These are phyloP conservation scores for Talaromyces sp. DNA, from an alignment of 2,329 filamentous ascomycete species.

Conservation along the genomic window DNA sequence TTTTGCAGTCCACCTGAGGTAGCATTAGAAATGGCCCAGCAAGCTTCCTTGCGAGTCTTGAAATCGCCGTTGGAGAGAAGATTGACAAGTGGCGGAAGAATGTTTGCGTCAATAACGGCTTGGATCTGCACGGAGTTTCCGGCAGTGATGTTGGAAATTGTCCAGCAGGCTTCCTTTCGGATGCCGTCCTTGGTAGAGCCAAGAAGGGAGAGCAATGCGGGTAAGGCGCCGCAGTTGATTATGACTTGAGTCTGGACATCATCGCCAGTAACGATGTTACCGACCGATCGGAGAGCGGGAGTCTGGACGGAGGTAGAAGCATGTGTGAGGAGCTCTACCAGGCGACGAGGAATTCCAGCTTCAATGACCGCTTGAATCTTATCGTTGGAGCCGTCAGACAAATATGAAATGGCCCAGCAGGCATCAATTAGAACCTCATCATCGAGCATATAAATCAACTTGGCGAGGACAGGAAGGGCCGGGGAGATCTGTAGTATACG, in stretches of 20 bases:
- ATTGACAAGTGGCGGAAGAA: constrained; percentile 94
- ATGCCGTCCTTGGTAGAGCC: constrained; percentile 98
- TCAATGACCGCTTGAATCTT: constrained; percentile 99
- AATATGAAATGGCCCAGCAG: constrained; percentile 98
- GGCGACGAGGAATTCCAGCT: constrained; percentile 89
- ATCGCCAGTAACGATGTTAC: constrained; percentile 98
- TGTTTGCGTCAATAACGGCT: constrained; percentile 91
- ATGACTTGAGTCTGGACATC: constrained; percentile 99
- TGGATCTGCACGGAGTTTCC: constrained; percentile 98
- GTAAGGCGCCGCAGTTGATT: constrained; percentile 94
- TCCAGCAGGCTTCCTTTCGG: constrained; percentile 99
- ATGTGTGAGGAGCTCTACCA: constrained; percentile 97
- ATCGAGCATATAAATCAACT: constrained; percentile 96
- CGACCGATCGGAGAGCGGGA: constrained; percentile 91
- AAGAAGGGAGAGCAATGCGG: constrained; percentile 86
- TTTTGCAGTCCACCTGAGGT: constrained; percentile 97
- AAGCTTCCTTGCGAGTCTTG: constrained; percentile 98
- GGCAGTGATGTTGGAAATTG: constrained; percentile 97
- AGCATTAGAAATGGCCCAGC: constrained; percentile 99
- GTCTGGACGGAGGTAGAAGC: constrained; percentile 98
- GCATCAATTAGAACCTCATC: constrained; percentile 98
- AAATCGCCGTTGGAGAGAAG: constrained; percentile 94
- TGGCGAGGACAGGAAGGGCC: constrained; percentile 88
- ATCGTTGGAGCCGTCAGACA: constrained; percentile 96
- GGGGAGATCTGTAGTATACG: constrained; percentile 69